Evolutionary conservation across 139 green algal species (phyloP), one percentile per base, ranked within the genome.

Genomic region (Picochlorum sp.): DNA sequence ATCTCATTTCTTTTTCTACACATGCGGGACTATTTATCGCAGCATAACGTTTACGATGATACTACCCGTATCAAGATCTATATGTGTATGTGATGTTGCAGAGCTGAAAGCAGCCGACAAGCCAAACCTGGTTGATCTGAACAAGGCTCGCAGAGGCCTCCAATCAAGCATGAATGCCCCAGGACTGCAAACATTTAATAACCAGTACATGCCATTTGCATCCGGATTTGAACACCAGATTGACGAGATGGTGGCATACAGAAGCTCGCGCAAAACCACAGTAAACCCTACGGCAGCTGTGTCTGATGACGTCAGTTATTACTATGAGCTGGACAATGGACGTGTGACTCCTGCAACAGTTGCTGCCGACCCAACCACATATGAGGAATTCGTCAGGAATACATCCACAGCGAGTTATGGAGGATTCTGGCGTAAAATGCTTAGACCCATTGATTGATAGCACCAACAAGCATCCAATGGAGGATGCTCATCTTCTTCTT

Each of bases 121-220:
- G 15, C 18, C 47, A 8, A 54, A 54, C 18, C 47, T 54, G 13
- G 47, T 54, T 20, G 47, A 54, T 21, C n/a, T 54, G 11, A 54
- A 54, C 47, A 54, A 54, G 47, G 47, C 16, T 20, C 47, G 16
- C n/a, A 20, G 47, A 9, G 47, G 47, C 47, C 47, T 54, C n/a
- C 18, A 20, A 26, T 20, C 47, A 21, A 54, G 47, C 47, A 54
- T 54, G 47, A 54, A 54, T 54, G 47, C 47, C 18, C 47, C 47
- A 11, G 65, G 65, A 20, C 26, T 44, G 20, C 51, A 71, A 28
- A 71, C 28, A 41, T 71, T 65, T 37, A 51, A 30, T 6, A n/a
- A 65, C 9, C 26, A 71, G 51, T 71, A 71, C 54, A 65, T 71
- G 65, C 52, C 65, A 28, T 71, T 71, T 63, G 65, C 65, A 15